Base-by-base conservation (phyloP, 495 filamentous ascomycete species). In the Podospora comata region DNA sequence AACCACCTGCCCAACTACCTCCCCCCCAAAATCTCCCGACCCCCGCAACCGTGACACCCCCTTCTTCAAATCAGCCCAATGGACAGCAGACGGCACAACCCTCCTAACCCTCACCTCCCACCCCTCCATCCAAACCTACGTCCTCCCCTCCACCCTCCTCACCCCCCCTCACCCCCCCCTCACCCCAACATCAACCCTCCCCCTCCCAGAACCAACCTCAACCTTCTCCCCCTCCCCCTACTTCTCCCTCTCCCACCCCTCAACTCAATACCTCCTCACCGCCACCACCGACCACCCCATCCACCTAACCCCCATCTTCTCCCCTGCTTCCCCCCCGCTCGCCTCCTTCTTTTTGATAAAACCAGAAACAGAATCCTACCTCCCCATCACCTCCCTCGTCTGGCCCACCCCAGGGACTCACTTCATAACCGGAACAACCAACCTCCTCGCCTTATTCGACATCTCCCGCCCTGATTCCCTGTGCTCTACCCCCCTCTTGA, bases 391-490 rank as follows among this genome's bases (percentile, higher is more conserved):
- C 68, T 91, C 90, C 13, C 85, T 99, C 16, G 72, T 90, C 55
- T 97, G 91, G 81, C 82, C 84, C 0, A 72, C 82, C 0, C 80
- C 85, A 0, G 88, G 90, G 11, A 79, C 79, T 0, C 80, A 84
- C 77, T 90, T 91, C 79, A 61, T 97, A 66, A 88, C 91, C 1
- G 95, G 95, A 23, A 88, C 87, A 6, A 85, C 88, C 58, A 90
- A 88, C 75, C 83, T 87, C 9, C 86, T 99, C 16, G 85, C 90
- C 34, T 78, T 91, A 32, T 98, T 96, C 71, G 93, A 97, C 77
- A 76, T 93, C 13, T 84, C 86, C 20, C 86, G 89, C 1, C 78
- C 87, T 9, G 88, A 87, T n/a, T 76, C 81, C 3, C 60, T 72
- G 1, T 32, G 4, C 55, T 28, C 62, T 11, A 87, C 86, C 0